phyloP scores from a whole-genome alignment of 2,329 filamentous ascomycete genomes.

The Emmonsia crescens region DNA sequence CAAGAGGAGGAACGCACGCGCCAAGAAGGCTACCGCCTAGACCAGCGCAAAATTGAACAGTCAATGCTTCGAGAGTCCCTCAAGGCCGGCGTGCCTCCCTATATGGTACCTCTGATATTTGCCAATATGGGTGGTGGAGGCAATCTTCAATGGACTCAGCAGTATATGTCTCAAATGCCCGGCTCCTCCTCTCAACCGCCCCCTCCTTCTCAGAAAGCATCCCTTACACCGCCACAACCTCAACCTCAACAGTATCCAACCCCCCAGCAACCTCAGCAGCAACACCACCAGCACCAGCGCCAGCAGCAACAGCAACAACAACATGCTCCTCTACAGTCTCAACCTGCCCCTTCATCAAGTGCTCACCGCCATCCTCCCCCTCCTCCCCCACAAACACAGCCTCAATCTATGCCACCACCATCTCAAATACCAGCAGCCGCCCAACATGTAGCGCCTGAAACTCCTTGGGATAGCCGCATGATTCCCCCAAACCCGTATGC shows the following conservation, averaged over 20 bases:
- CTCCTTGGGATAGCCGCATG: slow-evolving; percentile 22
- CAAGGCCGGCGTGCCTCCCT: slow-evolving; percentile 58
- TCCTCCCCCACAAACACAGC: slow-evolving; percentile 9
- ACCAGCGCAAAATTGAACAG: slow-evolving; percentile 62
- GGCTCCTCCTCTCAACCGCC: slow-evolving; percentile 12
- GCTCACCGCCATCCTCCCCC: slow-evolving; percentile 7
- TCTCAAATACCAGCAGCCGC: slow-evolving; percentile 16
- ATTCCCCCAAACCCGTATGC: slow-evolving; percentile 28
- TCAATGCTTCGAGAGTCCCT: slow-evolving; percentile 61
- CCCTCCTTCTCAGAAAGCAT: background rate
- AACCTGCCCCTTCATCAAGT: slow-evolving; percentile 10
- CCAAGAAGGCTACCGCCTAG: slow-evolving; percentile 55
- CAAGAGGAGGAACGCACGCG: slow-evolving; percentile 62
- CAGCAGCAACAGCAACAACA: slow-evolving; percentile 25
- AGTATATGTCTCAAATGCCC: slow-evolving; percentile 43
- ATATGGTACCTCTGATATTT: slow-evolving; percentile 65
- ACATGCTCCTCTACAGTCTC: slow-evolving; percentile 6
- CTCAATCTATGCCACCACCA: slow-evolving; percentile 10
- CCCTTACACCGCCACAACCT: background rate
- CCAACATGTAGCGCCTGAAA: slow-evolving; percentile 16
- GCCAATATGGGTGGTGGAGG: slow-evolving; percentile 55
- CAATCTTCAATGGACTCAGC: slow-evolving; percentile 57
- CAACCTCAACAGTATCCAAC: background rate
- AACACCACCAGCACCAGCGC: slow-evolving; percentile 23
- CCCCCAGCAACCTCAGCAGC: slow-evolving; percentile 28